These are phyloP conservation scores for Fusarium transvaalense DNA, from an alignment of 2,329 filamentous ascomycete genomes.

Conservation along the genomic window DNA sequence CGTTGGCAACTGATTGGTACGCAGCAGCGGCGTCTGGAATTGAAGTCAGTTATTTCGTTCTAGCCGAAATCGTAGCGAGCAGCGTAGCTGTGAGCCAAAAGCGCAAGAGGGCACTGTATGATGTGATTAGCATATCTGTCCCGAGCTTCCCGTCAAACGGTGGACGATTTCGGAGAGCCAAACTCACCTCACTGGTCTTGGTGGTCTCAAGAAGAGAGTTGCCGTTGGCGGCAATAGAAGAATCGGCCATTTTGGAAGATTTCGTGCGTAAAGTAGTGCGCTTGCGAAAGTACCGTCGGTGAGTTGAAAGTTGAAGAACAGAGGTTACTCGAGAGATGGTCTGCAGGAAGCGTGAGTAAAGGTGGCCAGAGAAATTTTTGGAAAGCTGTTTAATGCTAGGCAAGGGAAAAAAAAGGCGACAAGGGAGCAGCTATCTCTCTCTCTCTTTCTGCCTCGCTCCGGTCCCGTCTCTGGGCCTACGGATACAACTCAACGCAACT, in stretches of 20 bases:
- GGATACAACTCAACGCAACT: conserved; percentile 13
- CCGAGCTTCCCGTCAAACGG: conserved; percentile 21
- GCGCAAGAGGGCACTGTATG: conserved; percentile 27
- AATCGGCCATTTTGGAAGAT: conserved; percentile 45
- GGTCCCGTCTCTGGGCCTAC: conserved; percentile 34
- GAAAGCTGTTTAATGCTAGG: conserved; percentile 31
- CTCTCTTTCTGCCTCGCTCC: conserved; percentile 33
- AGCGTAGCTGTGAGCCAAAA: conserved; percentile 11
- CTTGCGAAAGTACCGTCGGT: conserved; percentile 26
- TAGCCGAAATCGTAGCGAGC: not conserved
- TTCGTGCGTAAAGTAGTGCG: conserved; percentile 18
- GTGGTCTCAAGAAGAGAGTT: conserved; percentile 59
- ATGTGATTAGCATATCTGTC: conserved; percentile 42
- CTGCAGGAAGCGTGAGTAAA: conserved; percentile 44
- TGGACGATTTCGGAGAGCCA: conserved; percentile 23
- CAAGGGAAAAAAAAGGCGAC: conserved; percentile 22
- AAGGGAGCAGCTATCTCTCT: conserved; percentile 39
- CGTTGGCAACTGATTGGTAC: conserved; percentile 62
- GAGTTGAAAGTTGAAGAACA: conserved; percentile 10
- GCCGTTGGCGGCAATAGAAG: conserved; percentile 60
- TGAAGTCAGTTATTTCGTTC: conserved; percentile 49
- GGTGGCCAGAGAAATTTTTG: conserved; percentile 47
- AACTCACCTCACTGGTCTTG: conserved; percentile 67
- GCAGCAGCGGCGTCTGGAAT: conserved; percentile 62
- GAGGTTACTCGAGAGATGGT: conserved; percentile 32